Conservation (phyloP, 306 rosid species). For the Pterocarpus santalinus region DNA sequence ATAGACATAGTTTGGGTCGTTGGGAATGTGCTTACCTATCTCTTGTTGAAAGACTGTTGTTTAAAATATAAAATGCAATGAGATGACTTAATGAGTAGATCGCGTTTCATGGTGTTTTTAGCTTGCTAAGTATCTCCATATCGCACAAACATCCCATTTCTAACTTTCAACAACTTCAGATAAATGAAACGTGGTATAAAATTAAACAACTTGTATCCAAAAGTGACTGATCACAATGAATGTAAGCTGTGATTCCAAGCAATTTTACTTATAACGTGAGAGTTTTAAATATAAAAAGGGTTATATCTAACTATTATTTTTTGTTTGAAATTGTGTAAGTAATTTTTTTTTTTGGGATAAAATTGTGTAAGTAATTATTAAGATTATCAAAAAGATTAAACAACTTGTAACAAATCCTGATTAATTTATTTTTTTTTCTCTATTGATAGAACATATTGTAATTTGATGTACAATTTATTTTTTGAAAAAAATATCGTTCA, state of each 20-base stretch:
- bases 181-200: not conserved
- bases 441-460: not conserved
- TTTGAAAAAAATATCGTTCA: too few species aligned
- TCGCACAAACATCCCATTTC: not conserved
- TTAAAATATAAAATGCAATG: not conserved
- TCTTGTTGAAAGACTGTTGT: not conserved
- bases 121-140: not conserved
- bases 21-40: not conserved
- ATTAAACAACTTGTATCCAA: not conserved
- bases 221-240: too few species aligned
- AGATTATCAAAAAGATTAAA: too few species aligned
- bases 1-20: not conserved
- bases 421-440: not conserved
- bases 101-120: not conserved
- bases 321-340: too few species aligned
- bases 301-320: too few species aligned
- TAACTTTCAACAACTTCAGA: conserved; percentile 1
- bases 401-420: not conserved
- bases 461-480: not conserved
- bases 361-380: too few species aligned
- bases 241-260: too few species aligned
- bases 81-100: not conserved
- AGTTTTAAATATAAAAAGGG: too few species aligned
- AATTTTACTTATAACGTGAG: too few species aligned
- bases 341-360: too few species aligned